phyloP scores from a whole-genome alignment of 2,329 filamentous ascomycete species.

The Neonectria sp. region DNA sequence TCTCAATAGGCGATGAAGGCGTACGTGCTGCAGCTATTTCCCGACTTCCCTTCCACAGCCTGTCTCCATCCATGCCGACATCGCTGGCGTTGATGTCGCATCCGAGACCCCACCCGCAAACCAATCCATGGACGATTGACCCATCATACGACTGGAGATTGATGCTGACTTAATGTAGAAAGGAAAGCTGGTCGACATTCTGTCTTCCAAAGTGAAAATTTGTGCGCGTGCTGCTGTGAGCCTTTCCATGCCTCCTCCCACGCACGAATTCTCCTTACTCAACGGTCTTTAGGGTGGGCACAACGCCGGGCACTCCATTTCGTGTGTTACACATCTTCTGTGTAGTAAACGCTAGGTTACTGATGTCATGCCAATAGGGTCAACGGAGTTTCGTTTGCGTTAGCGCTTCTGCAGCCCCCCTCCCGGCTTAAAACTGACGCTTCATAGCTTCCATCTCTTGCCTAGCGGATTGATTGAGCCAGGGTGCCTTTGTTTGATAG shows the following conservation, averaged over 20 bases:
- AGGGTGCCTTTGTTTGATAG: slow-evolving; percentile 14
- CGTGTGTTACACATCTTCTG: slow-evolving; percentile 18
- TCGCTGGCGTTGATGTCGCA: not conserved
- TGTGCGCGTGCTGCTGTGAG: not conserved
- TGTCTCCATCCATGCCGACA: not conserved
- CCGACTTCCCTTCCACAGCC: not conserved
- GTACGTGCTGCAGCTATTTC: not conserved
- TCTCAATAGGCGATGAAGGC: not conserved
- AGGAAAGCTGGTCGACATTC: not conserved
- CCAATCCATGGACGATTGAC: not conserved
- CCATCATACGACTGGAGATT: not conserved
- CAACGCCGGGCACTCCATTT: slow-evolving; percentile 32
- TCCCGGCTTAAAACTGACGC: slow-evolving; percentile 3
- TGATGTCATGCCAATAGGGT: slow-evolving; percentile 1
- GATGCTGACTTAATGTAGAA: not conserved
- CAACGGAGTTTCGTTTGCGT: slow-evolving; percentile 26
- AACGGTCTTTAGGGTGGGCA: slow-evolving; percentile 29
- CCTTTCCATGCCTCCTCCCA: not conserved
- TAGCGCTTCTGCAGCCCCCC: not conserved
- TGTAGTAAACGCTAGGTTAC: not conserved
- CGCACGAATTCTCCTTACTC: not conserved
- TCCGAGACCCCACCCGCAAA: not conserved
- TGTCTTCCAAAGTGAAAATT: not conserved
- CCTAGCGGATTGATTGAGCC: slow-evolving; percentile 28
- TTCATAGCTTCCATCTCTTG: slow-evolving; percentile 26